Conservation (phyloP, 176 grass and related monocot species). For the Cenchrus americanus region DNA sequence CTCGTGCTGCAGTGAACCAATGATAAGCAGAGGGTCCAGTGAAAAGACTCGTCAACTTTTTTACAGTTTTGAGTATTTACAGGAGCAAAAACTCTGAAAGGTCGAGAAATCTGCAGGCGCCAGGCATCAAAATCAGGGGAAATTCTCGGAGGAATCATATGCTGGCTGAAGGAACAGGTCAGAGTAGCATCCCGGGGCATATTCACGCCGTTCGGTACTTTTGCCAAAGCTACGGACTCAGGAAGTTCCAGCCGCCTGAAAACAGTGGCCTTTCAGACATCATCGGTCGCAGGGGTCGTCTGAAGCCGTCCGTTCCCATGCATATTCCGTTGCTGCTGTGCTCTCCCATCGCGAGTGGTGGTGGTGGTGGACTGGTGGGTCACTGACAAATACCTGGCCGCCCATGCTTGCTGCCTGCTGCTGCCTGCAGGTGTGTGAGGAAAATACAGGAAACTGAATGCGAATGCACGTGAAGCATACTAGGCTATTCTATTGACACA, state of each 20-base stretch:
- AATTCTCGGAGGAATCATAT: not conserved
- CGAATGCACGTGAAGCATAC: not conserved
- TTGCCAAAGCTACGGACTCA: not conserved
- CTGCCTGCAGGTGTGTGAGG: not conserved
- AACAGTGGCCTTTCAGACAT: slow-evolving; percentile 24
- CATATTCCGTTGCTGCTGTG: slow-evolving; percentile 18
- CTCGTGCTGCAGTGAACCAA: not conserved
- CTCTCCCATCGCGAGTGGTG: slow-evolving; percentile 26
- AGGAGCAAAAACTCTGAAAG: not conserved
- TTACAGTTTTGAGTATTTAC: not conserved
- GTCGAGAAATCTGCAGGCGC: not conserved
- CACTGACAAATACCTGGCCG: slow-evolving; percentile 21
- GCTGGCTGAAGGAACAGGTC: not conserved
- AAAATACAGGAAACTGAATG: not conserved
- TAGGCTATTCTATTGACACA: not conserved
- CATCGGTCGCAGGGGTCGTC: not conserved
- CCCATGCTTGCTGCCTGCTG: not conserved
- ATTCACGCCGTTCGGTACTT: slow-evolving; percentile 37
- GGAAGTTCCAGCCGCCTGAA: not conserved
- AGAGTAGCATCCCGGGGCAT: slow-evolving; percentile 11
- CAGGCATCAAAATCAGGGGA: slow-evolving; percentile 35
- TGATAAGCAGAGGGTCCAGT: slow-evolving; percentile 25
- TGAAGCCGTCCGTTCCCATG: not conserved
- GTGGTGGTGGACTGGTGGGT: not conserved
- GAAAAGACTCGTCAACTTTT: slow-evolving; percentile 37